A percentile compares a stretch with the other conserved stretches of the same genome.
phyloP scores from a whole-genome alignment of 305 asterid species.

The Fraxinus angustifolia region DNA sequence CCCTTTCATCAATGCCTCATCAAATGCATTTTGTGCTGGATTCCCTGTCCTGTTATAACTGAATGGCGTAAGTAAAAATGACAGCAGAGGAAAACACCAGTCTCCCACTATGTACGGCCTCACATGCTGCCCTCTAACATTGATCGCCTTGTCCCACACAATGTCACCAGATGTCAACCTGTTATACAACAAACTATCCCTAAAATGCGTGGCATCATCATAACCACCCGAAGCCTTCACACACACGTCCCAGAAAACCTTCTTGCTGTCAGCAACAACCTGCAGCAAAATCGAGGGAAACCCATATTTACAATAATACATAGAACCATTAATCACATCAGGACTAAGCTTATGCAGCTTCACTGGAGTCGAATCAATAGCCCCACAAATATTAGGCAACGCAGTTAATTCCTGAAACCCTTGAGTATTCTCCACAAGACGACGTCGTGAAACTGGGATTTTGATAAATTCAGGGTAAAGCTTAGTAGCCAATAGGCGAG shows the following conservation, averaged over 20 bases:
- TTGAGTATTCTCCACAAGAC: constrained; percentile 69
- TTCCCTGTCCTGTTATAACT: constrained; percentile 62
- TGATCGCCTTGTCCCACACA: constrained; percentile 81
- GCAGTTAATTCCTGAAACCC: constrained; percentile 78
- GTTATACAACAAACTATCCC: constrained; percentile 80
- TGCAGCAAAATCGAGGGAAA: constrained; percentile 72
- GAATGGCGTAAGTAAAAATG: constrained; percentile 80
- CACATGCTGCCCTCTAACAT: constrained; percentile 74
- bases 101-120: constrained; percentile 92
- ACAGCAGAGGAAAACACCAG: constrained; percentile 79
- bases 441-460: constrained; percentile 72
- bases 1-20: constrained; percentile 78
- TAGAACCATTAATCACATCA: constrained; percentile 44
- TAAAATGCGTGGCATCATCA: constrained; percentile 83
- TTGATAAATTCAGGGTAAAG: constrained; percentile 88
- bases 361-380: constrained; percentile 74
- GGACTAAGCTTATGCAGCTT: constrained; percentile 57
- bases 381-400: constrained; percentile 84
- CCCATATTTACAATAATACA: constrained; percentile 59
- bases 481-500: constrained; percentile 86
- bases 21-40: constrained; percentile 79
- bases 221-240: constrained; percentile 92
- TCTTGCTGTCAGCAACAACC: constrained; percentile 91
- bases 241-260: constrained; percentile 95
- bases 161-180: constrained; percentile 71